Evolutionary conservation across 2,329 filamentous ascomycete species (phyloP).

Genomic region (Penicillium sp.): DNA sequence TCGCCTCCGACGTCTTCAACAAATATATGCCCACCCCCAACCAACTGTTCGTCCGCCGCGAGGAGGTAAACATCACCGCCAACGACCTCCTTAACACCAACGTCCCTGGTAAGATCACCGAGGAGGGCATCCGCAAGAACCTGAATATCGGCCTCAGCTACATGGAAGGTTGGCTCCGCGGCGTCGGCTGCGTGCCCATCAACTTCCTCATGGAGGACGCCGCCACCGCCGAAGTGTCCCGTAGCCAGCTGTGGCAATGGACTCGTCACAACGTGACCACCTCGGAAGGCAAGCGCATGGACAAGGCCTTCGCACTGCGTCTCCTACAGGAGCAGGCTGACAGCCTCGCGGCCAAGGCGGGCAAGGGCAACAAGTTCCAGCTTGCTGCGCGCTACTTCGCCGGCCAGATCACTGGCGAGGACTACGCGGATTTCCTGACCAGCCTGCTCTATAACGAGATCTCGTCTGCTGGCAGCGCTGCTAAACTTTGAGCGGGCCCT

Average conservation of each 20-base stretch:
- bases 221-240: slow-evolving; percentile 91
- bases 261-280: slow-evolving; percentile 71
- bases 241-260: slow-evolving; percentile 97
- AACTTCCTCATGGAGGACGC: slow-evolving; percentile 99
- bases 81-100: slow-evolving; percentile 99
- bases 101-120: slow-evolving; percentile 85
- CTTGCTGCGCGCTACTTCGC: slow-evolving; percentile 92
- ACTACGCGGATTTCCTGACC: slow-evolving; percentile 93
- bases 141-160: slow-evolving; percentile 94
- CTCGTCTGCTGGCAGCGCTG: slow-evolving; percentile 62
- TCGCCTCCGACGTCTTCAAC: slow-evolving; percentile 93
- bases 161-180: slow-evolving; percentile 98
- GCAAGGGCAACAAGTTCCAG: slow-evolving; percentile 86
- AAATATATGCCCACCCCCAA: slow-evolving; percentile 98
- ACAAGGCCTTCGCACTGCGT: slow-evolving; percentile 85
- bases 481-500: slow-evolving; percentile 56
- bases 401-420: slow-evolving; percentile 90
- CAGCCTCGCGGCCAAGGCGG: slow-evolving; percentile 68
- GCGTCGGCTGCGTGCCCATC: slow-evolving; percentile 93
- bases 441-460: slow-evolving; percentile 71
- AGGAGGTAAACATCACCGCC: slow-evolving; percentile 80
- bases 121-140: slow-evolving; percentile 96
- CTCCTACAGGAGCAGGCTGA: slow-evolving; percentile 84
- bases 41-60: slow-evolving; percentile 85
- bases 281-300: slow-evolving; percentile 84